Base-by-base conservation (phyloP, 108 stramenopile species). In the Nitzschia putrida region DNA sequence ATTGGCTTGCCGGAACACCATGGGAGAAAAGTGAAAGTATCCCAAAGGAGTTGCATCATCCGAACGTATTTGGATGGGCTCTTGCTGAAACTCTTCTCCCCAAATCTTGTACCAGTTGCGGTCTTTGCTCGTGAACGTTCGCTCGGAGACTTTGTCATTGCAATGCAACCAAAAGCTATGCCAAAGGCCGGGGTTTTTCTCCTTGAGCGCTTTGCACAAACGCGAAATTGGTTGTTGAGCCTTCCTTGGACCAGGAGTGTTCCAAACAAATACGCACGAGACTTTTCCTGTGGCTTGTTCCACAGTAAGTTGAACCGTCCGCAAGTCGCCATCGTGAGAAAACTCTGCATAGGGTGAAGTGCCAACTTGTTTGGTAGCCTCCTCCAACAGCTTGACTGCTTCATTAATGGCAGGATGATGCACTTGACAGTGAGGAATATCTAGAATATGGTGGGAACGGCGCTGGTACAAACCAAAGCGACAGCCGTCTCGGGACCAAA, bases 1-100 rank as follows among this genome's bases (percentile, higher is more conserved):
- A 78, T 98, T 98, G 0, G 83, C 97, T 80, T 97, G 98, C 12
- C 98, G 89, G 77, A 98, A 98, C 29, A 90, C 89, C 69, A 82
- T 67, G 2, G 98, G 98, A 3, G 89, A 82, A 82, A 96, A 95
- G 63, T 86, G 85, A 24, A 96, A 59, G 8, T 37, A 18, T 50
- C 53, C 53, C 6, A 18, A 4, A 6, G 47, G n/a, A 16, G 14
- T 49, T 2, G 2, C 47, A 49, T 49, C 18, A 2, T 49, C 6
- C 2, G 14, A 18, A 6, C 18, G 2, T 12, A 80, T 82, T 0
- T 88, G 79, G 49, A 95, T 64, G 13, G 79, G 77, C 68, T 96
- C 95, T 12, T 88, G 81, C 23, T 93, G 61, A 69, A 83, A 96
- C 26, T 90, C 91, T 9, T 80, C 76, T 6, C 95, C 95, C 23